Percentiles rank a stretch among this genome's conserved stretches.
Evolutionary conservation across 2,329 filamentous ascomycete species (phyloP).

Genomic region (Penicillium fuscoglaucum): DNA sequence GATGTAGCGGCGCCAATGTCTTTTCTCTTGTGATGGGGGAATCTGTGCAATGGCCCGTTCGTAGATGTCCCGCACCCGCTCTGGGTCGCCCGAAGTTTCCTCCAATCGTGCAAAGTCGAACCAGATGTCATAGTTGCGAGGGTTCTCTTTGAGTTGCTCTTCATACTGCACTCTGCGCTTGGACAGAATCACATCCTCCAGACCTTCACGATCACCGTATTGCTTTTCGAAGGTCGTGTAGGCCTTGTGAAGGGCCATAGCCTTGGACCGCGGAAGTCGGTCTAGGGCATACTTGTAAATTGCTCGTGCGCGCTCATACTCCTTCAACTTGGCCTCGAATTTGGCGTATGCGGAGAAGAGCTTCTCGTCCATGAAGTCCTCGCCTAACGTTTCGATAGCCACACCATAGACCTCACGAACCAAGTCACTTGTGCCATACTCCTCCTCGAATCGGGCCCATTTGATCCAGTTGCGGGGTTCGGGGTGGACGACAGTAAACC

Average conservation of each 20-base stretch:
- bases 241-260: conserved; percentile 80
- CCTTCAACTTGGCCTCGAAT: conserved; percentile 91
- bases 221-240: conserved; percentile 99
- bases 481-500: conserved; percentile 89
- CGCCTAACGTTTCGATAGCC: conserved; percentile 84
- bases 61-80: conserved; percentile 87
- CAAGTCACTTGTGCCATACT: conserved; percentile 85
- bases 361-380: conserved; percentile 94
- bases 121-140: conserved; percentile 97
- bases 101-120: conserved; percentile 92
- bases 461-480: conserved; percentile 98
- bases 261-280: conserved; percentile 82
- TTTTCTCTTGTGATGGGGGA: conserved; percentile 91
- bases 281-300: conserved; percentile 98
- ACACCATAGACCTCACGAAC: conserved; percentile 89
- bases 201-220: conserved; percentile 87
- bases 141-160: conserved; percentile 87
- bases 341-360: conserved; percentile 94
- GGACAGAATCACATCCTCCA: conserved; percentile 93
- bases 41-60: conserved; percentile 94
- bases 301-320: conserved; percentile 87
- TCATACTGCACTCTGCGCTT: conserved; percentile 93
- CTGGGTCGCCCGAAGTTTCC: conserved; percentile 77
- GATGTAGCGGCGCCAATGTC: conserved; percentile 95
- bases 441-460: conserved; percentile 96